Evolutionary conservation across 805 yeast genomes (phyloP).

Genomic region (Yamadazyma philogaea): DNA sequence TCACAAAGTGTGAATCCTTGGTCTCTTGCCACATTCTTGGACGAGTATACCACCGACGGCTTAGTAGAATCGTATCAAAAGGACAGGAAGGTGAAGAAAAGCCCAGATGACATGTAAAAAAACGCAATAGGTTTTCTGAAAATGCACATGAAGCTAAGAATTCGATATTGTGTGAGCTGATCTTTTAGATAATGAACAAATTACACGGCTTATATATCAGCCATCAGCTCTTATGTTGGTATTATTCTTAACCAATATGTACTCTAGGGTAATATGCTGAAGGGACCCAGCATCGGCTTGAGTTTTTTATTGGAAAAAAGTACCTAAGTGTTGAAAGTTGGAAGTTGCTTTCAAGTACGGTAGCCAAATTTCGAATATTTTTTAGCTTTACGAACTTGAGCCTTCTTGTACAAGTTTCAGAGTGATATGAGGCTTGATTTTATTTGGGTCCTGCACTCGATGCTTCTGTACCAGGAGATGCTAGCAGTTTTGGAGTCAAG

Average conservation of each 20-base stretch:
- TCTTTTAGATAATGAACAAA: no score
- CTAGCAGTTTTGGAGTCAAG: neutral
- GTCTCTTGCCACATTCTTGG: no score
- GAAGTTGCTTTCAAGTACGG: constrained; percentile 9
- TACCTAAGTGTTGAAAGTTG: constrained; percentile 5
- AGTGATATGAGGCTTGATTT: constrained; percentile 9
- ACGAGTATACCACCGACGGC: no score
- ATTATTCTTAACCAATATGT: constrained; percentile 12
- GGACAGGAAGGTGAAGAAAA: no score
- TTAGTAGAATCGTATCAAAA: no score
- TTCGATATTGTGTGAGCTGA: no score
- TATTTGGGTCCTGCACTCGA: neutral
- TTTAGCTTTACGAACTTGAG: constrained; percentile 13
- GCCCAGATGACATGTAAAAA: no score
- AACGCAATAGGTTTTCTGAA: no score
- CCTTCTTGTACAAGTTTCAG: neutral
- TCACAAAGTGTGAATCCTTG: no score
- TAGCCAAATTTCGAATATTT: constrained; percentile 8
- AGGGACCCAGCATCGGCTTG: constrained; percentile 9
- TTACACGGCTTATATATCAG: no score
- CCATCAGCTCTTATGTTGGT: constrained; percentile 10
- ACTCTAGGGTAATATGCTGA: constrained; percentile 14
- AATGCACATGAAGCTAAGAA: no score
- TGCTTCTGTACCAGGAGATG: constrained; percentile 7
- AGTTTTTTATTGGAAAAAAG: constrained; percentile 9